A percentile compares a stretch with the other conserved stretches of the same genome.
These are phyloP conservation scores for Cryptosporidium sp. DNA, from an alignment of 169 alveolate genomes.

Conservation along the genomic window DNA sequence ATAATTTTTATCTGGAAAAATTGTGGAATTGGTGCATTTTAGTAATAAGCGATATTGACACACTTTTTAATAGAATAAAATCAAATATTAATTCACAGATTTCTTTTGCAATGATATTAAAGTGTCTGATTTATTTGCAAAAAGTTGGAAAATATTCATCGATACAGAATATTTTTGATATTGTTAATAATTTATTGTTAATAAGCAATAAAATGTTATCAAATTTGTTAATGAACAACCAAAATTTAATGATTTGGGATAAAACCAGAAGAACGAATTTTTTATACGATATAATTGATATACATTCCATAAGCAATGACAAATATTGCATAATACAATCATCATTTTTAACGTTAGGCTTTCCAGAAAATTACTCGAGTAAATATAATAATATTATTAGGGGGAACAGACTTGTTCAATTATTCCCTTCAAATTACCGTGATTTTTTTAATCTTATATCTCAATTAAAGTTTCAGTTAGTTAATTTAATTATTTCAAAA, in stretches of 20 bases:
- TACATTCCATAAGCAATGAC: constrained; percentile 25
- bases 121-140: constrained; percentile 75
- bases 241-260: constrained; percentile 68
- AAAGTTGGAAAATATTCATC: constrained; percentile 48
- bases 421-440: constrained; percentile 53
- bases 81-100: constrained; percentile 70
- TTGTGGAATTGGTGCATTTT: constrained; percentile 56
- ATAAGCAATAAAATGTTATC: constrained; percentile 9
- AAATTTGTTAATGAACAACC: constrained; percentile 32
- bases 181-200: constrained; percentile 69
- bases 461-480: constrained; percentile 32
- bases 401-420: constrained; percentile 16
- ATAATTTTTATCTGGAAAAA: background rate
- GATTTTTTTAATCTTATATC: constrained; percentile 25
- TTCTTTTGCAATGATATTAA: constrained; percentile 63
- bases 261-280: constrained; percentile 46
- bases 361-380: constrained; percentile 21
- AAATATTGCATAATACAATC: constrained; percentile 43
- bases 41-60: constrained; percentile 12
- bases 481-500: constrained; percentile 24
- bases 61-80: constrained; percentile 70
- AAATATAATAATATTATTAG: background rate
- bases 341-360: constrained; percentile 11
- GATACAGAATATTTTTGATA: constrained; percentile 21
- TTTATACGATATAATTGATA: constrained; percentile 31